These are phyloP conservation scores for Aspergillus quadrilineatus DNA, from an alignment of 2,329 filamentous ascomycete genomes.

Conservation along the genomic window DNA sequence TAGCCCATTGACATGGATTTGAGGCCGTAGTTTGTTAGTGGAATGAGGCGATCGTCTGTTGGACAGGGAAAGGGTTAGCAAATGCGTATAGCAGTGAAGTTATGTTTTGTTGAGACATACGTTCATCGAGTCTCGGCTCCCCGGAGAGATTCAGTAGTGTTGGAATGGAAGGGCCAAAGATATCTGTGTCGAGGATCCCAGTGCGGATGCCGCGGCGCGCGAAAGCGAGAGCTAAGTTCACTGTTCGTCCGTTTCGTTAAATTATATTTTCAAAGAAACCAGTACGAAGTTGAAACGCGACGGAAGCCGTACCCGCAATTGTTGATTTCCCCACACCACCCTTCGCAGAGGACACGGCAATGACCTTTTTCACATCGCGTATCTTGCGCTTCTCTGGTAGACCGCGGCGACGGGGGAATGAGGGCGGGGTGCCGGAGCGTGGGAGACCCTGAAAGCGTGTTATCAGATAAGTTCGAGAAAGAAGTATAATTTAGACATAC, in stretches of 20 bases:
- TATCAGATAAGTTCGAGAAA: not conserved
- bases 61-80: not conserved
- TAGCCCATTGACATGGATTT: conserved; percentile 97
- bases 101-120: conserved; percentile 51
- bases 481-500: conserved; percentile 48
- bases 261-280: not conserved
- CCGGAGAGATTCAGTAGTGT: conserved; percentile 80
- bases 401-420: conserved; percentile 72
- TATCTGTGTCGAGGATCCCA: conserved; percentile 91
- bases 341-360: conserved; percentile 96
- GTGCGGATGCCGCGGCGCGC: conserved; percentile 76
- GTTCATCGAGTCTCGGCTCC: conserved; percentile 71
- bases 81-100: not conserved
- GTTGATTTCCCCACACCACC: conserved; percentile 98
- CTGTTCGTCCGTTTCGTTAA: conserved; percentile 29
- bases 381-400: conserved; percentile 80
- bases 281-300: conserved; percentile 57
- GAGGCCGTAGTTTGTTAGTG: conserved; percentile 89
- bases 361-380: conserved; percentile 80
- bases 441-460: conserved; percentile 70
- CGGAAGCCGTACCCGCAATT: conserved; percentile 62
- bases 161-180: conserved; percentile 93
- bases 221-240: conserved; percentile 82
- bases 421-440: conserved; percentile 65
- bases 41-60: conserved; percentile 63